phyloP scores from a whole-genome alignment of 1,139 yeast species.

The Suhomyces guaymorum region DNA sequence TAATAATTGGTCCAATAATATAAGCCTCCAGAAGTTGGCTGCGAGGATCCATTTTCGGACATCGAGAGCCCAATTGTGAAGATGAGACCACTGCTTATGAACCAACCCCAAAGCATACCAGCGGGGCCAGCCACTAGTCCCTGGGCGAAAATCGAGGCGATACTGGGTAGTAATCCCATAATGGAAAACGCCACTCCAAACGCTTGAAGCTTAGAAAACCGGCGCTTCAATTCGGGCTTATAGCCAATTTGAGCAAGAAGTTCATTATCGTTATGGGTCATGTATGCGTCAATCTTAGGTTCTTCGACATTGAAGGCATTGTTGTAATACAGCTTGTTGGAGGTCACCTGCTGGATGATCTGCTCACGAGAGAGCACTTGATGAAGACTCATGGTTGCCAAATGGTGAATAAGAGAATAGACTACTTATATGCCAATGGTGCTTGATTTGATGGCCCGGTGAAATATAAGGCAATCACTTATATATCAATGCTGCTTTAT shows the following conservation, averaged over 20 bases:
- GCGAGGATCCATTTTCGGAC: constrained; percentile 66
- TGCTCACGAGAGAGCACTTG: constrained; percentile 28
- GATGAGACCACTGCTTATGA: constrained; percentile 56
- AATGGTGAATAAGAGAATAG: too few relatives aligned
- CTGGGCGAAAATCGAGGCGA: constrained; percentile 32
- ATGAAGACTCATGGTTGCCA: constrained; percentile 3
- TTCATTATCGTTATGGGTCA: constrained; percentile 15
- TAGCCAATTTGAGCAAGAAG: constrained; percentile 33
- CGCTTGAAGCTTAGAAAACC: constrained; percentile 47
- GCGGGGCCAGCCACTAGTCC: constrained; percentile 49
- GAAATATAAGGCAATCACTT: too few relatives aligned
- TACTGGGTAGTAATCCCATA: constrained; percentile 53
- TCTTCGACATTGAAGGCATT: constrained; percentile 35
- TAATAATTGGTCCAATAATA: constrained; percentile 56
- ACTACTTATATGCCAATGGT: too few relatives aligned
- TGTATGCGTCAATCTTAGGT: constrained; percentile 20
- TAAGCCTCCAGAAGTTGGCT: constrained; percentile 73
- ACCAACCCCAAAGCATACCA: constrained; percentile 73
- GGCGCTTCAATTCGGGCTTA: constrained; percentile 48
- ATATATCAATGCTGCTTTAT: too few relatives aligned
- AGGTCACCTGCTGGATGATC: constrained; percentile 26
- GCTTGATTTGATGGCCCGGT: too few relatives aligned
- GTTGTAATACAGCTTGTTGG: constrained; percentile 26
- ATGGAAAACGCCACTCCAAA: constrained; percentile 55
- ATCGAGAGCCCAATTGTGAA: constrained; percentile 60